Percentiles rank a stretch among this genome's conserved stretches.
Evolutionary conservation across 768 basidiomycete species (phyloP).

Genomic region (Naganishia antarctica): DNA sequence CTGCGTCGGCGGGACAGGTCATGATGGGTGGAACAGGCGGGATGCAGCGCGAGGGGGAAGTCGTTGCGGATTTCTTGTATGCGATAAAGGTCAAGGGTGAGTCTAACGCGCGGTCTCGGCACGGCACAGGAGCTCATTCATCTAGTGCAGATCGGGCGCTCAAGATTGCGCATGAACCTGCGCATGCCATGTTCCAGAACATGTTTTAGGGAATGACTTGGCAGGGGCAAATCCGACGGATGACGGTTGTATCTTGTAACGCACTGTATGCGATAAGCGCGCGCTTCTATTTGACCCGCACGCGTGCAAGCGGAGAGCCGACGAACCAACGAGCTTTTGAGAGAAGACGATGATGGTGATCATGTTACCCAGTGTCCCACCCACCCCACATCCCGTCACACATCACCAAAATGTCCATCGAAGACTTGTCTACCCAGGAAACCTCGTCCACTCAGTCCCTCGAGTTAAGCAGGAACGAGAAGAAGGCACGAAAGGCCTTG

Average conservation of each 20-base stretch:
- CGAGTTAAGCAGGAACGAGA: slow-evolving; percentile 73
- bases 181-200: slow-evolving; percentile 18
- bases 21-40: slow-evolving; percentile 29
- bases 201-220: no score
- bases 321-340: background rate
- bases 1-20: slow-evolving; percentile 26
- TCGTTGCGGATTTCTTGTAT: slow-evolving; percentile 26
- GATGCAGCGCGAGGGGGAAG: slow-evolving; percentile 27
- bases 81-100: slow-evolving; percentile 24
- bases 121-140: background rate
- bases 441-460: slow-evolving; percentile 56
- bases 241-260: no score
- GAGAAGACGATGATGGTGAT: background rate
- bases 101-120: background rate
- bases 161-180: slow-evolving; percentile 17
- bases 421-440: slow-evolving; percentile 56
- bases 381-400: background rate
- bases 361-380: background rate
- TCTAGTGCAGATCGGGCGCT: slow-evolving; percentile 2
- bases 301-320: background rate
- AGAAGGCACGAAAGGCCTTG: slow-evolving; percentile 91
- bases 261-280: no score
- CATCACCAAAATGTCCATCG: slow-evolving; percentile 48
- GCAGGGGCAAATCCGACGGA: no score
- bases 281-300: slow-evolving; percentile 6